phyloP scores from a whole-genome alignment of 1,284 basidiomycete species.

The Phlebopus sp. region DNA sequence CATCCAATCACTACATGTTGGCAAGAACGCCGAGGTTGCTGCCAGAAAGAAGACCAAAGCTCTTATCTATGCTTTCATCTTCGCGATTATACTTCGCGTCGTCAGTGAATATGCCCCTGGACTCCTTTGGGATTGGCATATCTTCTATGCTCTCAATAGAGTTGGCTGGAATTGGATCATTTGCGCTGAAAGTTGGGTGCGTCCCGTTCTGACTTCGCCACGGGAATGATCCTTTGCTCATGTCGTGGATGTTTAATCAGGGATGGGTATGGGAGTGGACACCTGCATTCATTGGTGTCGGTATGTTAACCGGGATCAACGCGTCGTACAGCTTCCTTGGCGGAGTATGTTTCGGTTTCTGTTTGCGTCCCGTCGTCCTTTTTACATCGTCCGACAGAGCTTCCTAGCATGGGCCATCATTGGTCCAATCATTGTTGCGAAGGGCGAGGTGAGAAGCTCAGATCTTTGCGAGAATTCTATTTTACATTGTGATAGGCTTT shows the following conservation, averaged over 20 bases:
- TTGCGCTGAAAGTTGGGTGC: conserved; percentile 43
- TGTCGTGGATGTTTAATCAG: conserved; percentile 34
- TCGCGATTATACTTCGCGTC: conserved; percentile 53
- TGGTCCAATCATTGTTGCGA: conserved; percentile 53
- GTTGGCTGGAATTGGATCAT: conserved; percentile 63
- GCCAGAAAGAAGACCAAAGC: conserved; percentile 59
- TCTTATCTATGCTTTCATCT: conserved; percentile 49
- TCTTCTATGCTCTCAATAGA: conserved; percentile 62
- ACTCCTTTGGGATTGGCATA: conserved; percentile 65
- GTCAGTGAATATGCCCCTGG: conserved; percentile 61
- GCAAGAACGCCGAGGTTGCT: conserved; percentile 44
- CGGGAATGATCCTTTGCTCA: not conserved
- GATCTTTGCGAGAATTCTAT: not conserved
- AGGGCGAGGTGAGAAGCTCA: conserved; percentile 31
- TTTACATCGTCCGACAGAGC: conserved; percentile 34
- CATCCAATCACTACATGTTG: conserved; percentile 61
- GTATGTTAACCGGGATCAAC: conserved; percentile 66
- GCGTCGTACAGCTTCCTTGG: conserved; percentile 59
- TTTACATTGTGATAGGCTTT: conserved; percentile 34
- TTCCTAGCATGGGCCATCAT: conserved; percentile 67
- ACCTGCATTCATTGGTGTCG: conserved; percentile 67
- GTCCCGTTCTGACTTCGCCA: not conserved
- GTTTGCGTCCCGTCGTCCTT: not conserved
- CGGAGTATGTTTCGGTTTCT: conserved; percentile 35
- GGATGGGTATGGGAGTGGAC: conserved; percentile 31